phyloP scores from a whole-genome alignment of 2,329 filamentous ascomycete species.

The Ophiostoma ulmi region DNA sequence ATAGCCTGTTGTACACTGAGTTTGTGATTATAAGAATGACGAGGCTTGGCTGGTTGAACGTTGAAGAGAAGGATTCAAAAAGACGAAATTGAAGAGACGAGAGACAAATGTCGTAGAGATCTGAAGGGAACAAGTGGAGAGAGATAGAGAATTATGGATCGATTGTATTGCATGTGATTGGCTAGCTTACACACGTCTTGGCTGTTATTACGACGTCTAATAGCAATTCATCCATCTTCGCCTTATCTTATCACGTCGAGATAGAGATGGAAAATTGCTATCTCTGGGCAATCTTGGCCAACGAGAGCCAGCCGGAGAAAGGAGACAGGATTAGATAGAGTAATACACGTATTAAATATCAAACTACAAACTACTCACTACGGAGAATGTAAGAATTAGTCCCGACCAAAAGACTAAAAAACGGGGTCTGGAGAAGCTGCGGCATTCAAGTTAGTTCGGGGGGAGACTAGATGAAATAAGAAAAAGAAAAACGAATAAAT shows the following conservation, averaged over 20 bases:
- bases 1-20: background rate
- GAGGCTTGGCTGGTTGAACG: background rate
- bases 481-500: background rate
- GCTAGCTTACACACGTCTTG: background rate
- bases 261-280: background rate
- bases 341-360: background rate
- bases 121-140: background rate
- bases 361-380: background rate
- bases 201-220: slow-evolving; percentile 7
- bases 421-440: slow-evolving; percentile 10
- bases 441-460: background rate
- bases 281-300: slow-evolving; percentile 4
- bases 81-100: background rate
- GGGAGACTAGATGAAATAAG: background rate
- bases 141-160: background rate
- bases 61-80: background rate
- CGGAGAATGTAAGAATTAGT: background rate
- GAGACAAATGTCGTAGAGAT: background rate
- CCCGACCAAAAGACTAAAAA: background rate
- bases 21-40: background rate
- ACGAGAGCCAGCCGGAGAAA: slow-evolving; percentile 4
- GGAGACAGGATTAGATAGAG: background rate
- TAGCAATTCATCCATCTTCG: background rate
- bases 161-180: background rate
- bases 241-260: background rate